phyloP scores from a whole-genome alignment of 768 basidiomycete genomes.

The Saitozyma sp. region DNA sequence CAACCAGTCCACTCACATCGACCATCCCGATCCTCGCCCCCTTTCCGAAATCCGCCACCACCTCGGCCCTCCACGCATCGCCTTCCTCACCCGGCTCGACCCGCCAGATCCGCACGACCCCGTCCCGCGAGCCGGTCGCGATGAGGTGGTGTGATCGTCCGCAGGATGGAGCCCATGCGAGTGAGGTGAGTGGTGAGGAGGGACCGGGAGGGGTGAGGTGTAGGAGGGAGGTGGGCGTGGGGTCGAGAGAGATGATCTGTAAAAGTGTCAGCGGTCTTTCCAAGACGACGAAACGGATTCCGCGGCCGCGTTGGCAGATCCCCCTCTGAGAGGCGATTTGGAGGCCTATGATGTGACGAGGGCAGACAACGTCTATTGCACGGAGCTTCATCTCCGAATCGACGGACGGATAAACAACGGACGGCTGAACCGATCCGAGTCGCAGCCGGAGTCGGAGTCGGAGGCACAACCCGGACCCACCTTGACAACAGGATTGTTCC shows the following conservation, averaged over 20 bases:
- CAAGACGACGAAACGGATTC: too few species aligned
- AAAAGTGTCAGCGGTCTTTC: not conserved
- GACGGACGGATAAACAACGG: not conserved
- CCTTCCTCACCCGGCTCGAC: constrained; percentile 62
- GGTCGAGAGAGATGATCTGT: constrained; percentile 31
- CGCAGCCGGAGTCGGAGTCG: too few species aligned
- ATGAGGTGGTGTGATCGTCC: constrained; percentile 92
- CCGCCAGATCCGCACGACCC: constrained; percentile 86
- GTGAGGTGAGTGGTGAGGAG: constrained; percentile 70
- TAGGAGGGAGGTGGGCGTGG: constrained; percentile 70
- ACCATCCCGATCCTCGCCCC: constrained; percentile 73
- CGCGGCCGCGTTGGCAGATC: too few species aligned
- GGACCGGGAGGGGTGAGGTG: constrained; percentile 60
- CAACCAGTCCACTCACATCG: constrained; percentile 75
- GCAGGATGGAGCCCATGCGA: constrained; percentile 92
- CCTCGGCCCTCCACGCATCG: constrained; percentile 65
- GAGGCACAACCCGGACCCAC: constrained; percentile 53
- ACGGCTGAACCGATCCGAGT: too few species aligned
- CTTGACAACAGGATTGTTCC: constrained; percentile 72
- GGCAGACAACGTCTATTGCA: too few species aligned
- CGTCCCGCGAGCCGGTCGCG: constrained; percentile 85
- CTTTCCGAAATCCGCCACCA: constrained; percentile 69
- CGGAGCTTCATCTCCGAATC: not conserved
- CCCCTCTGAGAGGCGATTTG: too few species aligned
- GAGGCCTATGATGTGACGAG: too few species aligned